These are phyloP conservation scores for Yarrowia divulgata DNA, from an alignment of 805 yeast species.

Conservation along the genomic window DNA sequence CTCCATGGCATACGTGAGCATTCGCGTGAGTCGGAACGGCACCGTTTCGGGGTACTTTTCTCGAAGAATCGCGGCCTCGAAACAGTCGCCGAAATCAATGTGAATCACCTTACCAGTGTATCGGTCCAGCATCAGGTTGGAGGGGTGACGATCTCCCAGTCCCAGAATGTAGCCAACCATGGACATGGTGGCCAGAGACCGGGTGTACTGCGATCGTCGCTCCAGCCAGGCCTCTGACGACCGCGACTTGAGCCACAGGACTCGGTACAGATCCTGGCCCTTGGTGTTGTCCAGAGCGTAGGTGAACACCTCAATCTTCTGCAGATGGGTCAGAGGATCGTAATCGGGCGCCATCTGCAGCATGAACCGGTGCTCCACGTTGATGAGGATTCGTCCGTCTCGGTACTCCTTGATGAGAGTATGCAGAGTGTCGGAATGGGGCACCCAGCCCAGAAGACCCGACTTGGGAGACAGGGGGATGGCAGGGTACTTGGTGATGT, in stretches of 20 bases:
- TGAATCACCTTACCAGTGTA: slow-evolving; percentile 95
- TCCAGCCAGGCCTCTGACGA: slow-evolving; percentile 98
- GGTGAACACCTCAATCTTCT: slow-evolving; percentile 95
- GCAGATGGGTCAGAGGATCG: slow-evolving; percentile 84
- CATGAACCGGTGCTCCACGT: slow-evolving; percentile 95
- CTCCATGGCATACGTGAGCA: slow-evolving; percentile 98
- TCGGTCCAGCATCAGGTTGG: slow-evolving; percentile 93
- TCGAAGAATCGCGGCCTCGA: slow-evolving; percentile 95
- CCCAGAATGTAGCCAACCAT: slow-evolving; percentile 98
- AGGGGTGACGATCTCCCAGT: slow-evolving; percentile 97
- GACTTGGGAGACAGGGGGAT: slow-evolving; percentile 96
- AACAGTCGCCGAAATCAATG: slow-evolving; percentile 98
- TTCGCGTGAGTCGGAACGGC: slow-evolving; percentile 94
- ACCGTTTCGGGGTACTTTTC: slow-evolving; percentile 98
- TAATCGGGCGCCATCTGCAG: slow-evolving; percentile 97
- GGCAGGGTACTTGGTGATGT: slow-evolving; percentile 89
- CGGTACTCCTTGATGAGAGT: slow-evolving; percentile 90
- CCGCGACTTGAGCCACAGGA: slow-evolving; percentile 93
- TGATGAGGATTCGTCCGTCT: slow-evolving; percentile 77
- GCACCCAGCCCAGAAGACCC: slow-evolving; percentile 97
- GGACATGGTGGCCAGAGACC: slow-evolving; percentile 97
- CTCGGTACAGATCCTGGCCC: slow-evolving; percentile 95
- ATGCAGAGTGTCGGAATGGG: slow-evolving; percentile 96
- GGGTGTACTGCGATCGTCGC: slow-evolving; percentile 92
- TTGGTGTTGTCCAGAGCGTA: slow-evolving; percentile 94